A percentile compares a stretch with the other conserved stretches of the same genome.
Evolutionary conservation across 2,329 filamentous ascomycete genomes (phyloP).

Genomic region (Magnaporthiopsis rhizophila): DNA sequence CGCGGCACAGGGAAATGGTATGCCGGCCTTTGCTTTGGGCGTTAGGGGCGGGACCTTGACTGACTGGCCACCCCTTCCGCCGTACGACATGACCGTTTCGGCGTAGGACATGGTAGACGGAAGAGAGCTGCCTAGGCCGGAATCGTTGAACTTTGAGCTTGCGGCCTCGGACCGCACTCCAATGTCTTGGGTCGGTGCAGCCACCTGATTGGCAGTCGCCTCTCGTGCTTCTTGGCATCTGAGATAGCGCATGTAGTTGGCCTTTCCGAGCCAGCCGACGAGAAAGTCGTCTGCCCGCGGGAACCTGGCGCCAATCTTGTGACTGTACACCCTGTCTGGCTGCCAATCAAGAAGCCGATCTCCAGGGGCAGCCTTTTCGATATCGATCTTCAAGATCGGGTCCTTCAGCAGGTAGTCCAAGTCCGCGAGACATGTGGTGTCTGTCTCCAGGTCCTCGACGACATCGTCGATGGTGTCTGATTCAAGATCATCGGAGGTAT

Average conservation of each 20-base stretch:
- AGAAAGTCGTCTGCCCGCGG: conserved; percentile 1
- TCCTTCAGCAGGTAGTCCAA: conserved; percentile 7
- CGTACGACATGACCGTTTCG: conserved; percentile 10
- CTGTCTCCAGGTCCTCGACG: conserved; percentile 7
- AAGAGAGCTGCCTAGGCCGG: conserved; percentile 6
- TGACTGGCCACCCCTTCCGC: conserved; percentile 1
- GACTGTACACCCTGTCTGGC: conserved; percentile 2
- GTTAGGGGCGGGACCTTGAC: conserved; percentile 7
- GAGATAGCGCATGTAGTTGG: conserved; percentile 7
- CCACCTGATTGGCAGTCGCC: no score
- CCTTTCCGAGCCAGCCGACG: not conserved
- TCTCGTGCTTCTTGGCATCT: conserved; percentile 6
- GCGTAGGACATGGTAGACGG: conserved; percentile 3
- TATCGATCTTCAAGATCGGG: not conserved
- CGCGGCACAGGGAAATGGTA: conserved; percentile 2
- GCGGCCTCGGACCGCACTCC: not conserved
- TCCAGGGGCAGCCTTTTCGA: not conserved
- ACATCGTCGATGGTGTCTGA: not conserved
- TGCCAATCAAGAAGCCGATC: not conserved
- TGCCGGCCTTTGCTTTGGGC: not conserved
- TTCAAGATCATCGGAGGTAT: not conserved
- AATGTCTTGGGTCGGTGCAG: not conserved
- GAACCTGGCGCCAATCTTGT: conserved; percentile 8
- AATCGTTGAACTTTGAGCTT: conserved; percentile 8
- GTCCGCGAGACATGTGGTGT: conserved; percentile 8